Conservation (phyloP, 768 basidiomycete genomes). For the Leccinum disarticulatum region DNA sequence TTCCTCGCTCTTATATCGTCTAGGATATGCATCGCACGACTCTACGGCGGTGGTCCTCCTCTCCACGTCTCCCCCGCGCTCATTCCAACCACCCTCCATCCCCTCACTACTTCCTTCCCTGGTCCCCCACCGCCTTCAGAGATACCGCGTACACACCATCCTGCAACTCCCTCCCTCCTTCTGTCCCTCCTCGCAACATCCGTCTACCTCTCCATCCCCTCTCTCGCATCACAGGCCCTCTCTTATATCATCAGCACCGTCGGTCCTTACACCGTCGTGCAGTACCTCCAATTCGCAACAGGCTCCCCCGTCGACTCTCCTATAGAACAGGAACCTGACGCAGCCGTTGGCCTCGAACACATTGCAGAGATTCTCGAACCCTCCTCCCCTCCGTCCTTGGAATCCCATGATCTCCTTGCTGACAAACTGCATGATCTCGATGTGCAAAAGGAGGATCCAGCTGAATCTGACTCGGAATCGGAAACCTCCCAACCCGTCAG, state of each 20-base stretch:
- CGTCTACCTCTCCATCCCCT: slow-evolving; percentile 81
- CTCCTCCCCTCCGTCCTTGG: slow-evolving; percentile 18
- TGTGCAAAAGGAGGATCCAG: slow-evolving; percentile 38
- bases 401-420: slow-evolving; percentile 24
- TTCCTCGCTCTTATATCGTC: slow-evolving; percentile 13
- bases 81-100: slow-evolving; percentile 62
- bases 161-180: slow-evolving; percentile 77
- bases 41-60: slow-evolving; percentile 84
- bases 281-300: slow-evolving; percentile 80
- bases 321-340: slow-evolving; percentile 46
- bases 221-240: slow-evolving; percentile 74
- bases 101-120: slow-evolving; percentile 70
- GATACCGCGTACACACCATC: slow-evolving; percentile 58
- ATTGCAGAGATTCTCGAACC: slow-evolving; percentile 53
- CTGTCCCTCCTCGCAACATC: slow-evolving; percentile 86
- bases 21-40: slow-evolving; percentile 81
- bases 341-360: slow-evolving; percentile 69
- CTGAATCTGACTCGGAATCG: slow-evolving; percentile 34
- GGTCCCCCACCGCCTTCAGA: slow-evolving; percentile 23
- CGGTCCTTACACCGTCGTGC: slow-evolving; percentile 72
- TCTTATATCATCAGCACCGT: slow-evolving; percentile 67
- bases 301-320: slow-evolving; percentile 59
- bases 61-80: slow-evolving; percentile 65
- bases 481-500: slow-evolving; percentile 19
- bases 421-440: slow-evolving; percentile 34